Conservation (phyloP, 257 asterid genomes). For the Sherardia arvensis region DNA sequence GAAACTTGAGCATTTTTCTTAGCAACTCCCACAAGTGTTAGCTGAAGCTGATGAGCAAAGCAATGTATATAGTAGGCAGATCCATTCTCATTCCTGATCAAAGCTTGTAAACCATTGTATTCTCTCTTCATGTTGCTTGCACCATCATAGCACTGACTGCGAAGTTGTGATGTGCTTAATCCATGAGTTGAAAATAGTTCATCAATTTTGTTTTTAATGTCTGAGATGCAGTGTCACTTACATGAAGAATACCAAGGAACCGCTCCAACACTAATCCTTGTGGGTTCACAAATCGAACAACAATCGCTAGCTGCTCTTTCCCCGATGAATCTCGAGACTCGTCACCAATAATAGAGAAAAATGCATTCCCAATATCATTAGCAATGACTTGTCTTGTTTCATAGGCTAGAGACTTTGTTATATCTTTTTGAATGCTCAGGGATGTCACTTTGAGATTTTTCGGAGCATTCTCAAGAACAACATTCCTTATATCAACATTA, state of each 20-base stretch:
- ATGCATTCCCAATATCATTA: not conserved
- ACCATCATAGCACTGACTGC: too few species aligned
- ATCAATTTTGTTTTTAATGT: too few species aligned
- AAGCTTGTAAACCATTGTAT: too few species aligned
- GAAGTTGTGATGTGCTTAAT: too few species aligned
- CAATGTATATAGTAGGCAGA: not conserved
- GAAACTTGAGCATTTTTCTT: not conserved
- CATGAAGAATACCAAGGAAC: not conserved
- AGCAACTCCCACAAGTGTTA: not conserved
- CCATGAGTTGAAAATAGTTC: too few species aligned
- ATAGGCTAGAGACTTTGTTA: too few species aligned
- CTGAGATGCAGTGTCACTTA: too few species aligned
- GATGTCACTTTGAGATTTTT: too few species aligned
- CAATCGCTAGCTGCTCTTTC: not conserved
- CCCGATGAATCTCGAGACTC: not conserved
- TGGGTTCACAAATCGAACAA: not conserved
- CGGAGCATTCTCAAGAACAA: too few species aligned
- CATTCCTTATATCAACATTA: too few species aligned
- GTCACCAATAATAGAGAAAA: not conserved
- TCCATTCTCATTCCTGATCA: too few species aligned
- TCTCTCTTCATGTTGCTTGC: too few species aligned
- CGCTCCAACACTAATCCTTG: not conserved
- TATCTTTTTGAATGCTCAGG: not conserved
- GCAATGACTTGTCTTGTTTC: not conserved
- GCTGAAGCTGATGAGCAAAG: not conserved